Base-by-base conservation (phyloP, 2,329 filamentous ascomycete species). In the Aspergillus sp. region DNA sequence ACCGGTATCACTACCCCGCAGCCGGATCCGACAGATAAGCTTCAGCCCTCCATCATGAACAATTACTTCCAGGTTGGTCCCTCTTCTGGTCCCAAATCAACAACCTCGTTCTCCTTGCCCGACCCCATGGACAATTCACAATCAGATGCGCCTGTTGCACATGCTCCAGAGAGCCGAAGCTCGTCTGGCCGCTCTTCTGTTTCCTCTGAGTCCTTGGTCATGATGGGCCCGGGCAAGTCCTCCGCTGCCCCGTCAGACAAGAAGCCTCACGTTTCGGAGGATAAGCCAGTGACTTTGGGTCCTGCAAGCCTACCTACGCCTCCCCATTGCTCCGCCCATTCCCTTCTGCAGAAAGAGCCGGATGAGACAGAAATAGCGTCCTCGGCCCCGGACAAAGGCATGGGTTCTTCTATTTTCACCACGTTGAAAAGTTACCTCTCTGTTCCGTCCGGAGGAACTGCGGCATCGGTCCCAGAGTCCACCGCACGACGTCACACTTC, bases 11-110 rank as follows among this genome's bases (percentile, higher is more conserved):
- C 89, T 58, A 98, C 93, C 54, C 93, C 93, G 59, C 87, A 90
- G 64, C 93, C 93, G 58, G 91, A 97, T 73, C 85, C 86, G 55
- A 85, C 87, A 65, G 93, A 98, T 76, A 96, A 95, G 75, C 86
- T 93, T 73, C 79, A 95, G 67, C 93, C 93, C 59, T 88, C 90
- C 68, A 95, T 97, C 76, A 86, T 93, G 80, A 82, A 84, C 71
- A 94, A 86, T 78, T 96, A 93, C 79, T 95, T 97, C 81, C 93
- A 98, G 91, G 93, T 98, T 95, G 85, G 93, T 96, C 81, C 81
- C 79, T 82, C 81, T 77, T 82, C 81, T 79, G 83, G 81, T 78
- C 82, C 84, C 83, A 79, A 80, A 79, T 67, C 71, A 72, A 75
- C 54, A 65, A 57, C 67, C 56, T 62, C 65, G 52, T 63, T 67